Evolutionary conservation across 2,329 filamentous ascomycete genomes (phyloP).

Genomic region (Botrytis pseudocinerea): DNA sequence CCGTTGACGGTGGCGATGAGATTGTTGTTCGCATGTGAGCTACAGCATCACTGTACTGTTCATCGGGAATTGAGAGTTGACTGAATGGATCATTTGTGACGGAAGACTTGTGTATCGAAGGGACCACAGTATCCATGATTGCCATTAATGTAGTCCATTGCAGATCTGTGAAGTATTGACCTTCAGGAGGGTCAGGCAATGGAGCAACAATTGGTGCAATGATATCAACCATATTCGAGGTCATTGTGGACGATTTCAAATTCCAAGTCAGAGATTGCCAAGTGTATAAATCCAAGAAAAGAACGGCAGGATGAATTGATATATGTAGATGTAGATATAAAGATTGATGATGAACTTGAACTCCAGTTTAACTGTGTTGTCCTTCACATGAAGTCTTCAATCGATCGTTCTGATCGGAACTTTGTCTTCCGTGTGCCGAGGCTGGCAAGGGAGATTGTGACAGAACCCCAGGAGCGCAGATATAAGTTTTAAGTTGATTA

Average conservation of each 20-base stretch:
- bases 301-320: not conserved
- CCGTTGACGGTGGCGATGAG: slow-evolving; percentile 44
- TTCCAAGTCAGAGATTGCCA: not conserved
- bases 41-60: slow-evolving; percentile 52
- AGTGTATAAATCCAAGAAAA: not conserved
- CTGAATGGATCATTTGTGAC: slow-evolving; percentile 34
- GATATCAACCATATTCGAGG: slow-evolving; percentile 16
- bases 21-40: slow-evolving; percentile 44
- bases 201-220: slow-evolving; percentile 30
- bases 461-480: not conserved
- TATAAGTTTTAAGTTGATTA: not conserved
- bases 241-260: not conserved
- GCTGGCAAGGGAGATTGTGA: not conserved
- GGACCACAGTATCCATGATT: slow-evolving; percentile 59
- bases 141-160: slow-evolving; percentile 58
- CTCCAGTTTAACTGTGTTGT: not conserved
- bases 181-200: slow-evolving; percentile 36
- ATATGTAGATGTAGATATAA: not conserved
- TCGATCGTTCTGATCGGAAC: not conserved
- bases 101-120: slow-evolving; percentile 52
- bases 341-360: not conserved
- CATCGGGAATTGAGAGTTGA: slow-evolving; percentile 48
- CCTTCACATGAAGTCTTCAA: not conserved
- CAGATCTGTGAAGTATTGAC: slow-evolving; percentile 47
- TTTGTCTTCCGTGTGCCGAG: slow-evolving; percentile 2